These are phyloP conservation scores for Elymus sibiricus DNA, from an alignment of 176 grass and related monocot species.

Conservation along the genomic window DNA sequence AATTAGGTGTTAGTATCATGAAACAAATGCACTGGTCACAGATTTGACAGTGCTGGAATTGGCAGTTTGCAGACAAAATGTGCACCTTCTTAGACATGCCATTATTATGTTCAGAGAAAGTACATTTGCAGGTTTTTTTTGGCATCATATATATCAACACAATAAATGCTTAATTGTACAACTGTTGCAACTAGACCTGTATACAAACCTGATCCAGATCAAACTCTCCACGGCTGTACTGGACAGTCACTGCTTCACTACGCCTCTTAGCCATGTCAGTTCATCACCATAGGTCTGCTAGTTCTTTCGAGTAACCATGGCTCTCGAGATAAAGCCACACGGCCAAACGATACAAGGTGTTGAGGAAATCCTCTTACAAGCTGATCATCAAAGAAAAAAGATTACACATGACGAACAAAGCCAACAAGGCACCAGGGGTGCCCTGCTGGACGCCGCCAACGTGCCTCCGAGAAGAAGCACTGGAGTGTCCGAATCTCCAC, in stretches of 20 bases:
- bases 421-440: no score
- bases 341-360: no score
- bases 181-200: background rate
- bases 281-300: background rate
- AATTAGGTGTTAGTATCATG: background rate
- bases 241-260: background rate
- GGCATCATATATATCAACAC: background rate
- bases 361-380: no score
- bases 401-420: no score
- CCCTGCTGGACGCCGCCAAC: no score
- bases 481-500: no score
- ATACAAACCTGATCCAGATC: background rate
- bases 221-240: background rate
- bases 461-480: no score
- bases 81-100: no score
- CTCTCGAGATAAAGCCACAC: no score
- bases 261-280: background rate
- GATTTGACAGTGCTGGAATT: background rate
- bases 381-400: no score
- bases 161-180: background rate
- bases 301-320: background rate
- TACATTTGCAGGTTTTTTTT: background rate
- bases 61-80: background rate
- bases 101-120: no score
- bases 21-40: background rate